phyloP scores from a whole-genome alignment of 129 eudicot species.

The Arctium lappa region DNA sequence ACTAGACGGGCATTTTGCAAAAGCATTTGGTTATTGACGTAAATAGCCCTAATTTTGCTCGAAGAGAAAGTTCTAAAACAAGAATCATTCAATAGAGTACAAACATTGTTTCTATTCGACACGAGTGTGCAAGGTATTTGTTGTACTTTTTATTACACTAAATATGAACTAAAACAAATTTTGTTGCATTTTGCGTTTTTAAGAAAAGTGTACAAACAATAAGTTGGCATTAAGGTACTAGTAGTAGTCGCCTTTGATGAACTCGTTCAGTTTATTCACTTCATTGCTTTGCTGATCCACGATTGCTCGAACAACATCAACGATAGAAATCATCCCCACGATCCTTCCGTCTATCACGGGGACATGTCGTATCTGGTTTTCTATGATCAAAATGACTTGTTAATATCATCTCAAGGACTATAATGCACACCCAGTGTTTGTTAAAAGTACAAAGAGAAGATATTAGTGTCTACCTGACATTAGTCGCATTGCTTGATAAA shows the following conservation, averaged over 20 bases:
- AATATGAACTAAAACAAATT: neutral
- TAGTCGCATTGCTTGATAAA: slow-evolving; percentile 83
- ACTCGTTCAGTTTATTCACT: slow-evolving; percentile 63
- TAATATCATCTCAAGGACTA: neutral
- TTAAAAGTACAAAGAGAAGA: neutral
- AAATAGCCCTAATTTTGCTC: neutral
- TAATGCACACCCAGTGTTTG: neutral
- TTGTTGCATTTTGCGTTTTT: neutral
- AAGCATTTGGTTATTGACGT: neutral
- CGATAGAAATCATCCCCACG: slow-evolving; percentile 87
- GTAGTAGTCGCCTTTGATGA: slow-evolving; percentile 75
- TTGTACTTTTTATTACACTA: neutral
- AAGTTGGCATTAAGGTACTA: slow-evolving; percentile 16
- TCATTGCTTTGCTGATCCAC: slow-evolving; percentile 85
- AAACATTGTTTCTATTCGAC: neutral
- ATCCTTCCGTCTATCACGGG: slow-evolving; percentile 83
- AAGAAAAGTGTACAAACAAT: slow-evolving; percentile 7
- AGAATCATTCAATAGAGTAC: neutral
- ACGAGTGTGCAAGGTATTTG: neutral
- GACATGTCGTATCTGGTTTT: slow-evolving; percentile 74
- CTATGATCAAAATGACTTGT: slow-evolving; percentile 30
- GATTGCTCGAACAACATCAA: slow-evolving; percentile 70
- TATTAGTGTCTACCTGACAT: slow-evolving; percentile 59
- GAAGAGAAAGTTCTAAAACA: too few relatives aligned
- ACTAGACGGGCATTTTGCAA: neutral